Evolutionary conservation across 1,284 basidiomycete species (phyloP).

Genomic region (Ceratobasidium sp.): DNA sequence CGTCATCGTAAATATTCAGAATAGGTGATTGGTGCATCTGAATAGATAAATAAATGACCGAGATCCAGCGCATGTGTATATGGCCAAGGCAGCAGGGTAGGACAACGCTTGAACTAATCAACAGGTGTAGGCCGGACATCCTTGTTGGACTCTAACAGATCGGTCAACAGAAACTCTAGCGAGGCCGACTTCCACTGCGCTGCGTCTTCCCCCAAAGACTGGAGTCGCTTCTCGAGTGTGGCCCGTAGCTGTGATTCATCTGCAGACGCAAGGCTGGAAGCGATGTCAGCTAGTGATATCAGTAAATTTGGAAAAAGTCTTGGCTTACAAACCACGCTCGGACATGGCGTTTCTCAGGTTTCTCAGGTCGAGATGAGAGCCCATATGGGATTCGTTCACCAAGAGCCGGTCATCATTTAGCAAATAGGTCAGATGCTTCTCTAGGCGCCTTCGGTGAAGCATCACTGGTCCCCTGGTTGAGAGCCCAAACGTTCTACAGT

Average conservation of each 20-base stretch:
- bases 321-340: conserved; percentile 79
- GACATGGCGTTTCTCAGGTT: conserved; percentile 74
- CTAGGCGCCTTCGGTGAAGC: conserved; percentile 68
- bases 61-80: neutral
- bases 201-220: conserved; percentile 33
- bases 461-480: conserved; percentile 69
- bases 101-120: conserved; percentile 9
- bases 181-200: conserved; percentile 29
- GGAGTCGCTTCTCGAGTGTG: conserved; percentile 28
- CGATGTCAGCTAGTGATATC: neutral
- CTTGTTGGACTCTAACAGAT: conserved; percentile 37
- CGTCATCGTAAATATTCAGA: conserved; percentile 11
- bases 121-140: conserved; percentile 37
- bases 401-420: conserved; percentile 72
- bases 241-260: conserved; percentile 27
- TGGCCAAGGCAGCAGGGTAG: neutral
- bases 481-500: conserved; percentile 61
- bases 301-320: neutral
- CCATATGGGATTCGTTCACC: conserved; percentile 62
- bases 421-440: conserved; percentile 68
- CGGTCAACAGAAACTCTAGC: conserved; percentile 23
- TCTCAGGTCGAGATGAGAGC: conserved; percentile 62
- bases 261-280: conserved; percentile 29
- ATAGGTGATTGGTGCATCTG: conserved; percentile 34
- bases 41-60: conserved; percentile 21